These are phyloP conservation scores for Salisapilia sapeloensis DNA, from an alignment of 352 stramenopile species.

Conservation along the genomic window DNA sequence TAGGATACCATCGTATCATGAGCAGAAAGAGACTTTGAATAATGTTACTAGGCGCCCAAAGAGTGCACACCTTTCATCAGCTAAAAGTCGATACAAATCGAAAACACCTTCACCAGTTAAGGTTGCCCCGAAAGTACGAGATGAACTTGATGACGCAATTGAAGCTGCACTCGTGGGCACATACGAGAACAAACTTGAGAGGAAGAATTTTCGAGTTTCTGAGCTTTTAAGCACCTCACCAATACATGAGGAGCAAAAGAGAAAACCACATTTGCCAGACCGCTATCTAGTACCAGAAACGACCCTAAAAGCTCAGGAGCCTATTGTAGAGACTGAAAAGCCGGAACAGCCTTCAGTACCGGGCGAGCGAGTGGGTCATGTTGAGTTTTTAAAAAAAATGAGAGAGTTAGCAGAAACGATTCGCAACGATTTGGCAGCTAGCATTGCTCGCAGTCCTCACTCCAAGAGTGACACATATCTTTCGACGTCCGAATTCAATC, in stretches of 20 bases:
- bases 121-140: too few species aligned
- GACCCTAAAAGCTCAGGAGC: not conserved
- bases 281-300: not conserved
- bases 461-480: not conserved
- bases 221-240: constrained; percentile 2
- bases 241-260: not conserved
- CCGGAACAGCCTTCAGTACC: constrained; percentile 13
- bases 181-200: constrained; percentile 3
- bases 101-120: too few species aligned
- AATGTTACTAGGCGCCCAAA: too few species aligned
- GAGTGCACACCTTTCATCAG: too few species aligned
- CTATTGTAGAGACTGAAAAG: constrained; percentile 12
- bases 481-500: constrained; percentile 1
- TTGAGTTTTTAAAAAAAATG: constrained; percentile 57
- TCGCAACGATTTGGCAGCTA: constrained; percentile 22
- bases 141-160: too few species aligned
- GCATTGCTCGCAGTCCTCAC: too few species aligned
- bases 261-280: not conserved
- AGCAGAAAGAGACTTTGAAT: too few species aligned
- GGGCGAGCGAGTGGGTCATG: constrained; percentile 32
- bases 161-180: too few species aligned
- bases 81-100: too few species aligned
- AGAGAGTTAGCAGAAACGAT: constrained; percentile 47
- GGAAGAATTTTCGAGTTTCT: constrained; percentile 4
- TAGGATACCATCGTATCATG: too few species aligned